Base-by-base conservation (phyloP, 176 grass and related monocot species). In the Calamus simplicifolius region DNA sequence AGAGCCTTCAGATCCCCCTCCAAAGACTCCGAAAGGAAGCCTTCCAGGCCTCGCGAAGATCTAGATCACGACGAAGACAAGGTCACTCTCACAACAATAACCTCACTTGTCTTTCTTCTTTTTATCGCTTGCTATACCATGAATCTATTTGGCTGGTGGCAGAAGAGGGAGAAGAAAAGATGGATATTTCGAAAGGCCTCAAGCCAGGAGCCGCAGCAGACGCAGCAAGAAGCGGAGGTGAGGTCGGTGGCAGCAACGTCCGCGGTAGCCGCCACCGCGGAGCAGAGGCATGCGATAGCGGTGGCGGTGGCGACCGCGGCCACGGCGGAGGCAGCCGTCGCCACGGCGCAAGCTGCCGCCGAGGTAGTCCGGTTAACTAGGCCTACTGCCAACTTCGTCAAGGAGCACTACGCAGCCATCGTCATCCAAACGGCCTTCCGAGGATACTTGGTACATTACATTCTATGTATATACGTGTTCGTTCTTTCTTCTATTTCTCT, bases 1-100 rank as follows among this genome's bases (percentile, higher is more conserved):
- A 68, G 92, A 17, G 92, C 92, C 29, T 91, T 97, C 66, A 73
- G 92, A 54, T 97, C 92, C 14, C 87, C 92, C 1, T 91, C 92
- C 58, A 97, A 91, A 68, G 92, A 97, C 25, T 79, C 89, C 21
- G 54, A 61, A 62, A 62, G 62, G 76, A 64, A 80, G 58, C 75
- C 77, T 23, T n/a, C 78, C 16, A 28, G 74, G 0, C 78, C 64
- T 62, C 62, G 73, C 21, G 35, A 43, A 12, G 75, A 81, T 0
- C 71, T 74, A 38, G 18, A 50, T 30, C 61, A 79, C 19, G 55
- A 71, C 5, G 69, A 71, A 25, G 61, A 81, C 48, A 85, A 78
- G 77, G 85, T 83, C 49, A 3, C 6, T 12, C 4, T 4, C 0
- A 13, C 18, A 21, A 4, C 48, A 29, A 17, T 30, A 0, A 23